These are phyloP conservation scores for Borealophlyctis nickersoniae DNA, from an alignment of 192 early-diverging fungal species.

Conservation along the genomic window DNA sequence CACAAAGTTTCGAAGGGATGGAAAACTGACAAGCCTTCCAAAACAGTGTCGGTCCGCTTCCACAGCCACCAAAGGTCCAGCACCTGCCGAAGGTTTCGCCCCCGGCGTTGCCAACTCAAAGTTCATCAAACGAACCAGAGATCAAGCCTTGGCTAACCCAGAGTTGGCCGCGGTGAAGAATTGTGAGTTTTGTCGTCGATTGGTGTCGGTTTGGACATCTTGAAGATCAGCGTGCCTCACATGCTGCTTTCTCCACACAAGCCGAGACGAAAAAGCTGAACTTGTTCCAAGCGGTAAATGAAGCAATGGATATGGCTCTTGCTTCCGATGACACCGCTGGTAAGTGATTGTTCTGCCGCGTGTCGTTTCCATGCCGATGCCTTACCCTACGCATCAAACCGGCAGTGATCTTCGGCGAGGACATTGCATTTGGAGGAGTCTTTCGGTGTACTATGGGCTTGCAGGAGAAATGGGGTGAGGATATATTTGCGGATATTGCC, in stretches of 20 bases:
- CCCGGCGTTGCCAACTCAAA: slow-evolving; percentile 78
- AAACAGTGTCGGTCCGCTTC: slow-evolving; percentile 12
- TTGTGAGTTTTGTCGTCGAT: slow-evolving; percentile 34
- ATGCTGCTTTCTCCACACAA: background rate
- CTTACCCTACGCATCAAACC: background rate
- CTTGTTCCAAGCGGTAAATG: slow-evolving; percentile 91
- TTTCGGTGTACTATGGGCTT: slow-evolving; percentile 93
- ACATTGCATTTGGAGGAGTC: slow-evolving; percentile 96
- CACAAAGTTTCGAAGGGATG: too few species aligned
- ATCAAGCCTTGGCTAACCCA: slow-evolving; percentile 55
- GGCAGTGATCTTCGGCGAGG: slow-evolving; percentile 91
- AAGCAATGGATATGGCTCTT: slow-evolving; percentile 85
- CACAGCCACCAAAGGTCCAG: slow-evolving; percentile 24
- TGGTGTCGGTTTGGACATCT: background rate
- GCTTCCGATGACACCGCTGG: slow-evolving; percentile 83
- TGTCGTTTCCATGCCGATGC: too few species aligned
- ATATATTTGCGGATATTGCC: background rate
- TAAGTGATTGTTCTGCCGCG: slow-evolving; percentile 12
- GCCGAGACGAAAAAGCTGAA: slow-evolving; percentile 87
- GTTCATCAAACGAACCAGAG: slow-evolving; percentile 71
- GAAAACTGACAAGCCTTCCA: too few species aligned
- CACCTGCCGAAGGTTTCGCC: slow-evolving; percentile 77
- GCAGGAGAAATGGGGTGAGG: slow-evolving; percentile 78
- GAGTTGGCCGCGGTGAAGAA: slow-evolving; percentile 62
- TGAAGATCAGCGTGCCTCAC: background rate